Base-by-base conservation (phyloP, 2,329 filamentous ascomycete species). In the Epichloe gansuensis region DNA sequence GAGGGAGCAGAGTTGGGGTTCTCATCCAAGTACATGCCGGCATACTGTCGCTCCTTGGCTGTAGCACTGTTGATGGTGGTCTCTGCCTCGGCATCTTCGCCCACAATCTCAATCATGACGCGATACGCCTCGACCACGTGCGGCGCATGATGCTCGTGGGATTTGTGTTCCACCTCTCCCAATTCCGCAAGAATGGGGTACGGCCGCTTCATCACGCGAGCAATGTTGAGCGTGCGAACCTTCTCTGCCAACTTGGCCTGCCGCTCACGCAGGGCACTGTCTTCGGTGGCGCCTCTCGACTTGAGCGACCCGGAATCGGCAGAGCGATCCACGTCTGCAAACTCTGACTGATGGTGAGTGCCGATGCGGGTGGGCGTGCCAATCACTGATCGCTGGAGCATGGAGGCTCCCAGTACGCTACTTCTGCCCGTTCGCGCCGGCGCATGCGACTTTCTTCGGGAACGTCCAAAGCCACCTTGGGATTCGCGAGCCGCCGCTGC, bases 41-140 rank as follows among this genome's bases (percentile, higher is more conserved):
- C 81, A 67, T 85, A 96, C 59, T 87, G 80, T 48, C 91, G 83
- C 65, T 93, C 86, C 65, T 75, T 82, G 42, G 88, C 76, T 15
- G 82, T 83, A 17, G 77, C 76, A n/a, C 80, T 74, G 62, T 83
- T 78, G 47, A 81, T 73, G 47, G 75, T 69, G 35, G 73, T 78
- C 51, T 81, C 75, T 12, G 78, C 75, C 2, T 78, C 79, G 1
- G 78, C 71, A 52, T 82, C 75, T 69, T 96, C 91, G 45, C 80
- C 81, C 3, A 87, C 84, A 57, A 96, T 89, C 54, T 84, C 79
- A 59, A 87, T 82, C 56, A 95, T 76, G 38, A 90, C 88, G 56
- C 82, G 78, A 65, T 95, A 96, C 2, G 91, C 87, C 63, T 93
- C 86, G 43, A 86, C 76, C 28, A 96, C 75, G 61, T 94, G 83